phyloP scores from a whole-genome alignment of 768 basidiomycete species.

The Suillus clintonianus region DNA sequence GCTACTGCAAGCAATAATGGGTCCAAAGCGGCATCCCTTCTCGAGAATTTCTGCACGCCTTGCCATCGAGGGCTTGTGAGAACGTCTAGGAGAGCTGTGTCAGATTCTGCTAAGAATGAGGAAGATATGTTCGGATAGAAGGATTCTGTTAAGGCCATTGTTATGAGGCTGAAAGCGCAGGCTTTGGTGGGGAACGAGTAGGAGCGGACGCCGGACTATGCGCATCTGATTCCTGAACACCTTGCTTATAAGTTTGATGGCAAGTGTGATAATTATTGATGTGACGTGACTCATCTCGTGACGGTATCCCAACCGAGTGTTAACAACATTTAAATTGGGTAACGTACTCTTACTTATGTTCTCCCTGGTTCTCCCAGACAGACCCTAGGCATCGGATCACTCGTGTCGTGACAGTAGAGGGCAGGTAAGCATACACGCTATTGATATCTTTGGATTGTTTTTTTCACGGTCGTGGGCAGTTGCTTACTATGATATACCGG shows the following conservation, averaged over 20 bases:
- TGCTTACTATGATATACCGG: background rate
- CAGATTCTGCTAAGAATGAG: conserved; percentile 38
- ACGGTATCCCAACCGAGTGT: no score
- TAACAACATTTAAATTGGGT: background rate
- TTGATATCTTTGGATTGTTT: background rate
- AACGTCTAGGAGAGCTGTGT: conserved; percentile 66
- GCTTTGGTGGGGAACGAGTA: background rate
- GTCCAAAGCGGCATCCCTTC: conserved; percentile 75
- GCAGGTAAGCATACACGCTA: background rate
- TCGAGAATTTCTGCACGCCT: conserved; percentile 42
- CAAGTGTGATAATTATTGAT: background rate
- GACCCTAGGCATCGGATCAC: background rate
- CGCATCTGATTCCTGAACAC: background rate
- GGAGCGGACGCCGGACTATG: background rate
- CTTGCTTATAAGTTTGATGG: conserved; percentile 9
- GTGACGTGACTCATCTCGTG: background rate
- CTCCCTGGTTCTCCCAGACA: background rate
- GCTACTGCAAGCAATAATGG: conserved; percentile 79
- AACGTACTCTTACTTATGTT: background rate
- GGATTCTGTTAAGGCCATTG: conserved; percentile 33
- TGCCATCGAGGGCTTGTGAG: conserved; percentile 57
- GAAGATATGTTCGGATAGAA: conserved; percentile 23
- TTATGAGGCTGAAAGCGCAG: background rate
- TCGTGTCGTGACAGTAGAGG: background rate
- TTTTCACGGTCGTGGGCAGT: conserved; percentile 5